Conservation (phyloP, 2,329 filamentous ascomycete genomes). For the Blumeria hordei region DNA sequence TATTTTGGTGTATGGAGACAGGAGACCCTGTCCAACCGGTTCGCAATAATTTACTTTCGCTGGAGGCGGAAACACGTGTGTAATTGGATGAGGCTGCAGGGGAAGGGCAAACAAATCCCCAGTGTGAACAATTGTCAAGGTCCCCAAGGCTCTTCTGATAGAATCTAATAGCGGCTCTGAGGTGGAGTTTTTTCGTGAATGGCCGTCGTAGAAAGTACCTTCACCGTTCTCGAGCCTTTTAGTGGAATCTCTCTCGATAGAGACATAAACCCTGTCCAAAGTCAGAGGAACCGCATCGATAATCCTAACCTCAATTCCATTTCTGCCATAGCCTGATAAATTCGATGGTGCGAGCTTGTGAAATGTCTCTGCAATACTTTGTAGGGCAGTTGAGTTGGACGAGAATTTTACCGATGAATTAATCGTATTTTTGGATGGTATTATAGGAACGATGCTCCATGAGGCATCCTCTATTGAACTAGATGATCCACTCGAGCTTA, state of each 20-base stretch:
- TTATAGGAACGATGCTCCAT: conserved; percentile 72
- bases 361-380: conserved; percentile 52
- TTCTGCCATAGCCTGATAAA: conserved; percentile 44
- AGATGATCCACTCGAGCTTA: conserved; percentile 47
- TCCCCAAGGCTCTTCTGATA: conserved; percentile 49
- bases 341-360: conserved; percentile 55
- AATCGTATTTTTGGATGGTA: conserved; percentile 35
- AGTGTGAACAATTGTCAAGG: conserved; percentile 53
- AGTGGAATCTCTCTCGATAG: conserved; percentile 57
- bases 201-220: conserved; percentile 46
- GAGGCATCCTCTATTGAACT: conserved; percentile 31
- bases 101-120: conserved; percentile 61
- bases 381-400: conserved; percentile 44
- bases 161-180: conserved; percentile 26
- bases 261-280: conserved; percentile 70
- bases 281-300: conserved; percentile 59
- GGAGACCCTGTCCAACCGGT: conserved; percentile 67
- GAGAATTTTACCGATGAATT: conserved; percentile 63
- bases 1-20: conserved; percentile 59
- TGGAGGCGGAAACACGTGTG: conserved; percentile 60
- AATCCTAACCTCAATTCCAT: conserved; percentile 62
- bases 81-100: conserved; percentile 63
- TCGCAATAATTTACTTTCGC: conserved; percentile 85
- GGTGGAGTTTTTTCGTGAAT: conserved; percentile 22
- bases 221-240: conserved; percentile 63